These are phyloP conservation scores for Planoprotostelium fungivorum DNA, from an alignment of 78 protist genomes.

Conservation along the genomic window DNA sequence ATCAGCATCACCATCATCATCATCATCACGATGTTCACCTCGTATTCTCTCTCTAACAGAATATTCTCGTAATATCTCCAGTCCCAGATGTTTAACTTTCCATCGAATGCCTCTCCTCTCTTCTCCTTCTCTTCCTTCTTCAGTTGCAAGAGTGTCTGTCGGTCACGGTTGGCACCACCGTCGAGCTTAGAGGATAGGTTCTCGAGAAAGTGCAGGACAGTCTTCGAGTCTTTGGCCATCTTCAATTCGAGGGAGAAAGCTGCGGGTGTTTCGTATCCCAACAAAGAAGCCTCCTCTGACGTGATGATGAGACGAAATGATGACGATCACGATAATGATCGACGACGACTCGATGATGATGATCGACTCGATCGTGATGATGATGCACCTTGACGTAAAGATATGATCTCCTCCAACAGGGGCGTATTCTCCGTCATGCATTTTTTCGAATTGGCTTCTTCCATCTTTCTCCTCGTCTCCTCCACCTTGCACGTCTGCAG, in stretches of 20 bases:
- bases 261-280: constrained; percentile 27
- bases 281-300: neutral
- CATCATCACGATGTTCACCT: neutral
- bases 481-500: constrained; percentile 41
- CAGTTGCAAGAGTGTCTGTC: constrained; percentile 11
- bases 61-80: constrained; percentile 16
- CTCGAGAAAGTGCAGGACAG: neutral
- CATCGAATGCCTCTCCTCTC: constrained; percentile 7
- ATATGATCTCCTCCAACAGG: constrained; percentile 8
- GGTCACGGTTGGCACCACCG: neutral
- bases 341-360: neutral
- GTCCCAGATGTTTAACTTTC: constrained; percentile 47
- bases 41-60: constrained; percentile 27
- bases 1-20: too few relatives aligned
- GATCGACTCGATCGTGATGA: too few relatives aligned
- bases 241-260: constrained; percentile 10
- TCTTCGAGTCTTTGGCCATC: constrained; percentile 16
- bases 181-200: neutral
- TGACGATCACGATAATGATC: neutral
- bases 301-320: neutral
- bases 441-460: constrained; percentile 17
- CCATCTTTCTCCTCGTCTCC: constrained; percentile 45
- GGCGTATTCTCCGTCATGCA: constrained; percentile 24
- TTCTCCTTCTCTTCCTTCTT: constrained; percentile 20
- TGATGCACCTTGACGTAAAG: constrained; percentile 3